Base-by-base conservation (phyloP, 2,329 filamentous ascomycete genomes). In the Onygenales sp. region DNA sequence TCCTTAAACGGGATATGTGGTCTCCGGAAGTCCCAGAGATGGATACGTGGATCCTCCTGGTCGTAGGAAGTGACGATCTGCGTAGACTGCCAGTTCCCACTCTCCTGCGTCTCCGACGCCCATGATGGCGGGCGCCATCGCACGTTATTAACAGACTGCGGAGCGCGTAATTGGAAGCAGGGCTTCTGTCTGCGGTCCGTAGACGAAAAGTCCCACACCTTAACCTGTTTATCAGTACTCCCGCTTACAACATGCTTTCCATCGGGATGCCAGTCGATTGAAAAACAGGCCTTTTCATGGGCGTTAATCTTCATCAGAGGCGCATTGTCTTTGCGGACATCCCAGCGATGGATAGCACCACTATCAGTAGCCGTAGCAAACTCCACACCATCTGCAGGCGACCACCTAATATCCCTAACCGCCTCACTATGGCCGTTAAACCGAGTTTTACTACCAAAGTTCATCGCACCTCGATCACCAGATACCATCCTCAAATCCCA, bases 221-320 rank as follows among this genome's bases (percentile, higher is more conserved):
- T 80, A 57, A 85, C 76, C 33, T 79, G 79, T 54, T 78, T 79
- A 63, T 85, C 82, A 21, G 77, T 73, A 51, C 82, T 76, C n/a
- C 79, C 81, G 59, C 80, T 84, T 52, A 81, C 74, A 8, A 85
- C 69, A 63, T 85, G 80, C 61, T 79, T 83, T 6, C 82, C 82
- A 59, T 85, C 81, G 1, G 82, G 82, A 62, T 85, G 82, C 81
- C 82, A 85, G 63, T 85, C 82, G 37, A 85, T 76, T 5, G 80
- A 75, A 56, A 77, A 82, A 67, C 82, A 85, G 4, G 74, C 74
- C 56, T 75, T 77, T 58, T 81, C 77, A 62, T 85, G 82, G 43
- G 81, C 82, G 36, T 79, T 77, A 53, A 85, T 80, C 58, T 78
- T 79, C 59, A 84, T 69, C 61, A 81, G 74, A 6, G 82, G 77